Evolutionary conservation across 768 basidiomycete genomes (phyloP).

Genomic region (Suillus fuscotomentosus): DNA sequence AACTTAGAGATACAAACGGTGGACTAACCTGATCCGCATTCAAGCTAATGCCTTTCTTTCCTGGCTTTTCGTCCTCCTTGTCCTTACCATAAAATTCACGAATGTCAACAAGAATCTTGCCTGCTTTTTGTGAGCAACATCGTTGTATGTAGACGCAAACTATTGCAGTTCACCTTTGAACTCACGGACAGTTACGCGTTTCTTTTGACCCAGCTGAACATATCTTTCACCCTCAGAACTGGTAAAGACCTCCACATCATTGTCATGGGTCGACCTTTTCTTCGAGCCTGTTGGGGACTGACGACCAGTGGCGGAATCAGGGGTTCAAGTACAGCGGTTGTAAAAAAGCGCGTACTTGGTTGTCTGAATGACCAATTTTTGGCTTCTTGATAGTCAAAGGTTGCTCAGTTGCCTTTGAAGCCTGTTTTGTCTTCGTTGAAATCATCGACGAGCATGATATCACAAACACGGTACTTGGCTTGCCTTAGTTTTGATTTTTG

Average conservation of each 20-base stretch:
- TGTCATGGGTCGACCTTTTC: background rate
- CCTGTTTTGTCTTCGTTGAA: background rate
- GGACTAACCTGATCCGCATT: slow-evolving; percentile 56
- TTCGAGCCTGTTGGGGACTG: slow-evolving; percentile 15
- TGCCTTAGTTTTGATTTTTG: background rate
- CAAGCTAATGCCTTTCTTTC: slow-evolving; percentile 79
- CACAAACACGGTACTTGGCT: background rate
- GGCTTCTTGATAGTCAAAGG: slow-evolving; percentile 36
- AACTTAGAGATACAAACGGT: background rate
- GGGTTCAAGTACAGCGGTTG: slow-evolving; percentile 9
- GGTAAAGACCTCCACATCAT: slow-evolving; percentile 13
- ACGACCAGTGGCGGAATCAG: slow-evolving; percentile 7
- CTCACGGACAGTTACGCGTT: slow-evolving; percentile 54
- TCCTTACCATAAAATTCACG: slow-evolving; percentile 66
- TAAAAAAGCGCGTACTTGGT: slow-evolving; percentile 3
- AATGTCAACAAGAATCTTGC: slow-evolving; percentile 61
- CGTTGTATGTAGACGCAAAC: background rate
- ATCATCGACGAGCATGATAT: background rate
- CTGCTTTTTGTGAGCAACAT: slow-evolving; percentile 37
- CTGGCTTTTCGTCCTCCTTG: slow-evolving; percentile 64
- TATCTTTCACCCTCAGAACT: slow-evolving; percentile 41
- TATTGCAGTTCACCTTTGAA: slow-evolving; percentile 40
- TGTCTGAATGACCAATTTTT: slow-evolving; percentile 17
- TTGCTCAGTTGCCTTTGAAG: slow-evolving; percentile 11
- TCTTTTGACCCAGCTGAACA: slow-evolving; percentile 70